Percentiles rank a stretch among this genome's conserved stretches.
Evolutionary conservation across 768 basidiomycete genomes (phyloP).

Genomic region (Xerocomus potaroensis): DNA sequence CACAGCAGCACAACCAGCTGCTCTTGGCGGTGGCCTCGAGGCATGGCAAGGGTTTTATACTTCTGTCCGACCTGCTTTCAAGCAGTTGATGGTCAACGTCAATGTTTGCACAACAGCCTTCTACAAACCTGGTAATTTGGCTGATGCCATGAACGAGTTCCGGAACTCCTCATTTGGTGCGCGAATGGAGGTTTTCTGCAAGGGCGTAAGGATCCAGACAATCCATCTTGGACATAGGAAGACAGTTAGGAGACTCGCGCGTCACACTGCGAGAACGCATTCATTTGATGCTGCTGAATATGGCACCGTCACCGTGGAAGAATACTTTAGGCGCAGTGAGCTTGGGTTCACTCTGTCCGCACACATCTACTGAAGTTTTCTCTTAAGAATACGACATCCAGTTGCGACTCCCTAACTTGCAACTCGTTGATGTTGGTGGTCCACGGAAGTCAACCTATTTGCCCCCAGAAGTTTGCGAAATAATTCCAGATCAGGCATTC

Average conservation of each 20-base stretch:
- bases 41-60: constrained; percentile 53
- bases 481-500: constrained; percentile 39
- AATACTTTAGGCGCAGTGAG: constrained; percentile 47
- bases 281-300: constrained; percentile 39
- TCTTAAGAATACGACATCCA: constrained; percentile 39
- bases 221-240: constrained; percentile 73
- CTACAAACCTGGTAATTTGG: constrained; percentile 41
- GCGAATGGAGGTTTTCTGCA: constrained; percentile 56
- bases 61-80: constrained; percentile 38
- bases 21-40: constrained; percentile 49
- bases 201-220: constrained; percentile 61
- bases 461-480: constrained; percentile 47
- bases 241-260: constrained; percentile 55
- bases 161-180: constrained; percentile 53
- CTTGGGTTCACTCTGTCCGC: neutral
- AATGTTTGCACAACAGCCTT: constrained; percentile 51
- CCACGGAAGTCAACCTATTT: constrained; percentile 36
- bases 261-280: constrained; percentile 36
- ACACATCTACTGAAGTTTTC: neutral
- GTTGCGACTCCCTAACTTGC: constrained; percentile 38
- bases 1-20: constrained; percentile 24
- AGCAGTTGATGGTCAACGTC: constrained; percentile 50
- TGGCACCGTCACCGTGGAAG: constrained; percentile 41
- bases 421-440: constrained; percentile 47
- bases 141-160: constrained; percentile 40